Evolutionary conservation across 1,284 basidiomycete genomes (phyloP), one percentile per base, ranked within the genome.

Genomic region (Microbotryum saponariae): DNA sequence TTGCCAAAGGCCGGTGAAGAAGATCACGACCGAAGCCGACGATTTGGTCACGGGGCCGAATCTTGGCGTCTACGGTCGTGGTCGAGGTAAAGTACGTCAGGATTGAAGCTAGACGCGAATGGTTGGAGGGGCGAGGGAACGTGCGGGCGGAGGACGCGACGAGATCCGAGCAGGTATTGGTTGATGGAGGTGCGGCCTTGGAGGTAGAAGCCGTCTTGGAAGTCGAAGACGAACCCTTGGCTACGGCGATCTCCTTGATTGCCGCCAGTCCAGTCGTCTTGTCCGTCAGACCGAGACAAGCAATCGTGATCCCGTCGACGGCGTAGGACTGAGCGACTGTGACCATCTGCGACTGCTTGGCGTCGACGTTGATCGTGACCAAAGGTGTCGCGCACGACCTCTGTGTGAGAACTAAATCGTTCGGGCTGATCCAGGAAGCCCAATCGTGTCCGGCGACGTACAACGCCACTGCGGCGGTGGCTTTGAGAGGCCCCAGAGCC

Each of bases 201-300:
- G 50, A 16, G 12, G 48, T 16, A 20, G 55, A 14, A 2, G 14
- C 12, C 14, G 37, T 18, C 37, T 14, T 9, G 3, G 45, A 20
- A 18, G 56, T 16, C 1, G 56, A 4, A 0, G 37, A 31, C 6
- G 44, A 33, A 3, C 23, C 5, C 23, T 14, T 12, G 6, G 16
- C 56, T 33, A 64, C 46, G 18, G 45, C 18, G 5, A 63, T 44
- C 5, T 16, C 21, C 29, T 44, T 29, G 21, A 70, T 42, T 3
- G 68, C 65, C 12, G 59, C 61, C 2, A 70, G 45, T 2, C 69
- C 69, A 25, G 64, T 61, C n/a, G 59, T 61, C 58, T 71, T 70
- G 54, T 65, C 70, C 20, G 61, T 27, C 1, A 71, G 46, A 10
- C 70, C 70, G 21, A 71, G 37, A 49, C 67, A 67, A 6, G 67